A percentile compares a stretch with the other conserved stretches of the same genome.
Evolutionary conservation across 768 basidiomycete genomes (phyloP).

Genomic region (Cubamyces lactineus): DNA sequence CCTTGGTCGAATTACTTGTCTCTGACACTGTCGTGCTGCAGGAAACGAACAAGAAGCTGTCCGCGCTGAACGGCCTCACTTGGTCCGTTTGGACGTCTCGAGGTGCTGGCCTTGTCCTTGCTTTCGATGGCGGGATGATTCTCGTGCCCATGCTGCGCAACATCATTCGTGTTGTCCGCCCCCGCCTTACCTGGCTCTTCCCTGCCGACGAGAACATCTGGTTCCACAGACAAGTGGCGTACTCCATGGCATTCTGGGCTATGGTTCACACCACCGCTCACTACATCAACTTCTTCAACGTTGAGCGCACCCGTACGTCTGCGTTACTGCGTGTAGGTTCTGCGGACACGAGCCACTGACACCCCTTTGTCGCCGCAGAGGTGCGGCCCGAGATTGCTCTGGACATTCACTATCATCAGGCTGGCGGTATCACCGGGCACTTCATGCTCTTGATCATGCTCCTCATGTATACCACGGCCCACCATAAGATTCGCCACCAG

Average conservation of each 20-base stretch:
- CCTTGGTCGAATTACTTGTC: not conserved
- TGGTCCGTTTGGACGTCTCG: slow-evolving; percentile 91
- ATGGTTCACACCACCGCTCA: slow-evolving; percentile 94
- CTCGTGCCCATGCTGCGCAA: slow-evolving; percentile 91
- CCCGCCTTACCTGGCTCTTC: slow-evolving; percentile 78
- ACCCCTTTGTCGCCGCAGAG: slow-evolving; percentile 49
- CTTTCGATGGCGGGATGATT: slow-evolving; percentile 84
- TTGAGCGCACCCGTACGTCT: slow-evolving; percentile 79
- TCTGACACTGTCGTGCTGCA: slow-evolving; percentile 34
- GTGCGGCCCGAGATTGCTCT: slow-evolving; percentile 77
- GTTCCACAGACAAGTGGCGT: slow-evolving; percentile 95
- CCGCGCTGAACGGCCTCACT: slow-evolving; percentile 75
- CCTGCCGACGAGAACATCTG: slow-evolving; percentile 95
- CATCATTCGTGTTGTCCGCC: slow-evolving; percentile 81
- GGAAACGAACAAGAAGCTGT: slow-evolving; percentile 63
- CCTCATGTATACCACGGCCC: slow-evolving; percentile 90
- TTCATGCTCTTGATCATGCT: slow-evolving; percentile 96
- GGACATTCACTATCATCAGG: slow-evolving; percentile 85
- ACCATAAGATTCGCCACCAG: slow-evolving; percentile 83
- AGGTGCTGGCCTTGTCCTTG: slow-evolving; percentile 89
- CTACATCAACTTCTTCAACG: slow-evolving; percentile 92
- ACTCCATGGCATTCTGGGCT: slow-evolving; percentile 91
- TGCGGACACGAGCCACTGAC: not conserved
- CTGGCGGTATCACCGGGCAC: slow-evolving; percentile 93
- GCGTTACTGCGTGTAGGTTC: not conserved